phyloP scores from a whole-genome alignment of 179 eudicot genomes.

The Spergularia azorica region DNA sequence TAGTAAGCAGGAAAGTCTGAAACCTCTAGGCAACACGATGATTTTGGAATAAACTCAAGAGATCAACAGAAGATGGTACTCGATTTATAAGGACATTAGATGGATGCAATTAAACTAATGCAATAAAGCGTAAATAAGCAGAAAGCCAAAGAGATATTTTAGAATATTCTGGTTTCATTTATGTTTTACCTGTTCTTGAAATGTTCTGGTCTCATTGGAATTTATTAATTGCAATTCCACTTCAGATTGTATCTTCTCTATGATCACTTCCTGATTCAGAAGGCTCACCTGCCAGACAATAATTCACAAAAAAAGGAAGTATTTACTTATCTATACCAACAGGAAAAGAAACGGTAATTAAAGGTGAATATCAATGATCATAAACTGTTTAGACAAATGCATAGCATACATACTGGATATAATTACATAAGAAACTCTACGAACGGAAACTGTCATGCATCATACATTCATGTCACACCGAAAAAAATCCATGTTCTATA shows the following conservation, averaged over 20 bases:
- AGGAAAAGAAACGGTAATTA: background rate
- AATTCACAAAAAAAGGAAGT: background rate
- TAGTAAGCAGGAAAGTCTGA: no score
- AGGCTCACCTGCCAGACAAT: constrained; percentile 76
- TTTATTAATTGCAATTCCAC: constrained; percentile 72
- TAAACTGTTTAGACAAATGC: constrained; percentile 2
- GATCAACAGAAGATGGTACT: constrained; percentile 5
- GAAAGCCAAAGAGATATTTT: background rate
- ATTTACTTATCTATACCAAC: constrained; percentile 15
- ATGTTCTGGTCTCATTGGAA: constrained; percentile 79
- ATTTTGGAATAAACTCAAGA: background rate
- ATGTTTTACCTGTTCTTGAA: constrained; percentile 72
- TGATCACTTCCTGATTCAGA: constrained; percentile 89
- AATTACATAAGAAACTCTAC: constrained; percentile 6
- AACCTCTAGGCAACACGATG: background rate
- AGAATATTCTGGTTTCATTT: constrained; percentile 1
- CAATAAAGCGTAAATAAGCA: background rate
- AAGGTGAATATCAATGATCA: constrained; percentile 8
- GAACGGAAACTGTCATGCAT: constrained; percentile 2
- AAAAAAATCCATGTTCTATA: constrained; percentile 3
- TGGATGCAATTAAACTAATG: no score
- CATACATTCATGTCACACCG: background rate
- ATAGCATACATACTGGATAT: background rate
- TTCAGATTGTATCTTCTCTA: constrained; percentile 87
- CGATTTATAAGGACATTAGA: no score